A percentile compares a stretch with the other conserved stretches of the same genome.
Evolutionary conservation across 148 eudicot genomes (phyloP).

Genomic region (Amaranthus palmeri): DNA sequence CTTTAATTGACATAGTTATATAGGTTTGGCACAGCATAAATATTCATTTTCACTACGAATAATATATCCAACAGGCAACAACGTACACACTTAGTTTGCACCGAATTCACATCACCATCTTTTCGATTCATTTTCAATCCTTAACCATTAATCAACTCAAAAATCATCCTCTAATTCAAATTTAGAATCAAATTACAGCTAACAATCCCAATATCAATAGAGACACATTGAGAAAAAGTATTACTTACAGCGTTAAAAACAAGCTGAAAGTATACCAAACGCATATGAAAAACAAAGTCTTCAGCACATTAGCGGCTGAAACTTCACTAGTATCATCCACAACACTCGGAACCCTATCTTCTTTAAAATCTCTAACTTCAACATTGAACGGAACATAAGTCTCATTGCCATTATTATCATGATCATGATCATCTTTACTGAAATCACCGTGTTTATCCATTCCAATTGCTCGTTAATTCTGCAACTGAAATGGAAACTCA

Average conservation of each 20-base stretch:
- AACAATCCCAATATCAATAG: background rate
- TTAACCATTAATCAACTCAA: background rate
- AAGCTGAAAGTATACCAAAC: conserved; percentile 95
- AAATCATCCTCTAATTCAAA: background rate
- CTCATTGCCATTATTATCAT: conserved; percentile 23
- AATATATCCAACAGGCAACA: background rate
- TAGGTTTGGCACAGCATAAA: background rate
- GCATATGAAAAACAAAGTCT: conserved; percentile 68
- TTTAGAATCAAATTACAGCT: background rate
- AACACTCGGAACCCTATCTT: conserved; percentile 13
- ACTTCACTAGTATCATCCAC: conserved; percentile 29
- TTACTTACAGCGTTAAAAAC: conserved; percentile 83
- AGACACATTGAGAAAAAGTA: background rate
- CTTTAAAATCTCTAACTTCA: conserved; percentile 23
- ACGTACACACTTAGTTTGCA: background rate
- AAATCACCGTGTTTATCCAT: conserved; percentile 24
- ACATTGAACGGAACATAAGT: conserved; percentile 53
- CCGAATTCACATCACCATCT: background rate
- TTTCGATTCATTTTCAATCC: background rate
- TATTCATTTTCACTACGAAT: background rate
- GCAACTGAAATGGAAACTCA: conserved; percentile 32
- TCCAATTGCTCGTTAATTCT: background rate
- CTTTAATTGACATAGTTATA: background rate
- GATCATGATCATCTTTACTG: conserved; percentile 30
- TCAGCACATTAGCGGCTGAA: conserved; percentile 65